Conservation (phyloP, 306 rosid genomes). For the barrel medic (Medicago truncatula) region MtrunA17r5.0-ANR NC_053043.1:13456501-13457000, state of each 20-base stretch:
- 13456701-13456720: slow-evolving; percentile 79
- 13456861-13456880: slow-evolving; percentile 45
- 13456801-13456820: slow-evolving; percentile 60
- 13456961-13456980: slow-evolving; percentile 20
- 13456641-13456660: slow-evolving; percentile 61
- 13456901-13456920: slow-evolving; percentile 39
- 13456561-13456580: slow-evolving; percentile 55
- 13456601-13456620: slow-evolving; percentile 71
- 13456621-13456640: slow-evolving; percentile 71
- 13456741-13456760: slow-evolving; percentile 64
- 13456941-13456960: slow-evolving; percentile 32
- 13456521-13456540: slow-evolving; percentile 65
- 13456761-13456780: slow-evolving; percentile 72
- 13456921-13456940: slow-evolving; percentile 27
- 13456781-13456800: slow-evolving; percentile 64
- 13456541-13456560: slow-evolving; percentile 69
- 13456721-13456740: slow-evolving; percentile 61
- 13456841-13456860: slow-evolving; percentile 46
- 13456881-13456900: slow-evolving; percentile 28
- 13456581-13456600: slow-evolving; percentile 57
- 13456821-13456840: slow-evolving; percentile 62
- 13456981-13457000: slow-evolving; percentile 32
- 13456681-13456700: slow-evolving; percentile 66
- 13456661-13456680: slow-evolving; percentile 61
- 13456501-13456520: slow-evolving; percentile 74